phyloP scores from a whole-genome alignment of 176 grass and related monocot genomes.

The Chloris gayana region DNA sequence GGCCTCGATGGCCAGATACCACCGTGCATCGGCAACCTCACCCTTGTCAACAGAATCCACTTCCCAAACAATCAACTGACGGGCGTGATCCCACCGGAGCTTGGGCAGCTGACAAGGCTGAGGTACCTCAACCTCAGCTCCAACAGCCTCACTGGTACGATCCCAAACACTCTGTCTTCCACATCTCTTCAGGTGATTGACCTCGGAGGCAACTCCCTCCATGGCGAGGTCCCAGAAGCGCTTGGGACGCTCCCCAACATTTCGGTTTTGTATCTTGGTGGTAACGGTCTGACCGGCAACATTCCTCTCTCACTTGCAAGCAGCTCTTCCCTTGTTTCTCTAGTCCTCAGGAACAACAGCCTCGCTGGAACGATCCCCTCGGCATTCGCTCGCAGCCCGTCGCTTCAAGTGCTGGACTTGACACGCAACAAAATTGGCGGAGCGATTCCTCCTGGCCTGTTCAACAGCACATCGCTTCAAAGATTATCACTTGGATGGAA shows the following conservation, averaged over 20 bases:
- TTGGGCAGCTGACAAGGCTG: slow-evolving; percentile 27
- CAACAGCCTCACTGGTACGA: slow-evolving; percentile 29
- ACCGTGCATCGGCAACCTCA: slow-evolving; percentile 28
- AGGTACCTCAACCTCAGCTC: slow-evolving; percentile 45
- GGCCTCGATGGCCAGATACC: slow-evolving; percentile 23
- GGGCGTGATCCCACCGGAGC: slow-evolving; percentile 34
- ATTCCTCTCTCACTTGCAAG: neutral
- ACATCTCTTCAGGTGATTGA: neutral
- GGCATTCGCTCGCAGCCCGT: neutral
- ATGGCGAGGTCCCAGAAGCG: neutral
- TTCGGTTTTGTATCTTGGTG: neutral
- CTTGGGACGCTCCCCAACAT: neutral
- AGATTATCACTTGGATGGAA: neutral
- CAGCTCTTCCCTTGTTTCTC: neutral
- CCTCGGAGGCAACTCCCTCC: neutral
- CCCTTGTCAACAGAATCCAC: slow-evolving; percentile 20
- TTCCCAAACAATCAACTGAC: slow-evolving; percentile 23
- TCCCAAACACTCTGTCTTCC: slow-evolving; percentile 22
- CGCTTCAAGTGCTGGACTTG: neutral
- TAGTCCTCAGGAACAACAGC: neutral
- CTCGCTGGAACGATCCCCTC: neutral
- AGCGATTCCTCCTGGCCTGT: neutral
- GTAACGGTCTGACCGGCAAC: neutral
- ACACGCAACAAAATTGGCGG: neutral
- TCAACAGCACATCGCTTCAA: neutral